These are phyloP conservation scores for Diplodia intermedia DNA, from an alignment of 2,329 filamentous ascomycete species.

Conservation along the genomic window DNA sequence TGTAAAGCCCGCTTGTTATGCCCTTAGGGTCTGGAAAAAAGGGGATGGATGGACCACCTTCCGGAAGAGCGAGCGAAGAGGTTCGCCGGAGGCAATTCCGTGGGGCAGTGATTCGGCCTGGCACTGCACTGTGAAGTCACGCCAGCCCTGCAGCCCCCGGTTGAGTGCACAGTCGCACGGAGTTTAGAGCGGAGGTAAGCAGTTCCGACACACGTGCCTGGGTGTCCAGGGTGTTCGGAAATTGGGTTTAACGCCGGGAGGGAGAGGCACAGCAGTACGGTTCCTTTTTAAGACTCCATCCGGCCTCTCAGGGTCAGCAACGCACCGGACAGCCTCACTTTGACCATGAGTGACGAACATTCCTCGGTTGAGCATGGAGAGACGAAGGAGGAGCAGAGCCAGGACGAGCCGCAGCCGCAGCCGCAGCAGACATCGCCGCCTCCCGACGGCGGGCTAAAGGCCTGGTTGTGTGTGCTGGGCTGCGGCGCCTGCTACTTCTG, in stretches of 20 bases:
- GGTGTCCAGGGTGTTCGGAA: neutral
- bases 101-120: no score
- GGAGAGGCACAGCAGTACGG: no score
- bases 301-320: neutral
- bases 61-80: neutral
- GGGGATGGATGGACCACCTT: no score
- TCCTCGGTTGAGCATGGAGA: neutral
- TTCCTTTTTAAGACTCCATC: neutral
- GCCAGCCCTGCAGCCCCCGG: neutral
- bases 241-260: neutral
- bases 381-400: neutral
- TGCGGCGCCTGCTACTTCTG: slow-evolving; percentile 36
- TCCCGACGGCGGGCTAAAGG: slow-evolving; percentile 32
- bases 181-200: neutral
- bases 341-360: neutral
- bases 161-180: neutral
- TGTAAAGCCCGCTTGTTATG: no score
- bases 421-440: neutral
- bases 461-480: slow-evolving; percentile 51
- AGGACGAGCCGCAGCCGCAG: neutral
- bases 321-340: neutral
- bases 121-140: neutral
- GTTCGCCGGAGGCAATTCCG: neutral
- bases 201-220: neutral
- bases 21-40: no score